Evolutionary conservation across 192 early-diverging fungal species (phyloP), one percentile per base, ranked within the genome.

Genomic region (Cetraspora pellucida): DNA sequence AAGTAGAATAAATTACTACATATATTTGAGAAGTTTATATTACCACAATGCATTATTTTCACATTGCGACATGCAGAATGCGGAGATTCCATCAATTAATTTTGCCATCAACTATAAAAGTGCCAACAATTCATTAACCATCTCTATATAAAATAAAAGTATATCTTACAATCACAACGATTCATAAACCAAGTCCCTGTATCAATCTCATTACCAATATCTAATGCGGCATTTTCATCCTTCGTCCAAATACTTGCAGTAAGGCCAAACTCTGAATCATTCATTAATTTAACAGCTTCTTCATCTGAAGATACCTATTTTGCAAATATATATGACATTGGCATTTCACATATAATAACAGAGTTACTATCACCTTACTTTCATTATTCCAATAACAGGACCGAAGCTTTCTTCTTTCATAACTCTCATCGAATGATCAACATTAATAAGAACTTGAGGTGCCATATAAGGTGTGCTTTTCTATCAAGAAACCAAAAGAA

Each of bases 361-460:
- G 27, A 8, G 3, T 2, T 31, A 6, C 27, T 10, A 37, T 28
- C 25, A 37, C 16, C 47, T 23, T n/a, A 92, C 91, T 66, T 88
- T 87, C 88, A 93, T 90, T 47, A 95, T 89, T 14, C 90, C 91
- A 71, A 93, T 85, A 37, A 94, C 87, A 31, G 94, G 94, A 0
- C 94, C 94, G 88, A 95, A 95, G 13, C 91, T 90, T 76, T 95
- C 94, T 70, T 95, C 92, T 7, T 74, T 90, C 93, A 94, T 94
- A 13, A 95, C 82, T 7, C 77, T 82, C 93, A 94, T 94, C 11
- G 64, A 45, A 71, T 94, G 94, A 65, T 89, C 84, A 7, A 95
- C 93, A 75, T 93, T 84, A 6, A 89, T 86, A 13, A 95, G 82
- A 11, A 94, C 82, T 61, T 93, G 91, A n/a, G 94, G 94, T 0